Base-by-base conservation (phyloP, 441 rosid species). In the Omphalea diandra region DNA sequence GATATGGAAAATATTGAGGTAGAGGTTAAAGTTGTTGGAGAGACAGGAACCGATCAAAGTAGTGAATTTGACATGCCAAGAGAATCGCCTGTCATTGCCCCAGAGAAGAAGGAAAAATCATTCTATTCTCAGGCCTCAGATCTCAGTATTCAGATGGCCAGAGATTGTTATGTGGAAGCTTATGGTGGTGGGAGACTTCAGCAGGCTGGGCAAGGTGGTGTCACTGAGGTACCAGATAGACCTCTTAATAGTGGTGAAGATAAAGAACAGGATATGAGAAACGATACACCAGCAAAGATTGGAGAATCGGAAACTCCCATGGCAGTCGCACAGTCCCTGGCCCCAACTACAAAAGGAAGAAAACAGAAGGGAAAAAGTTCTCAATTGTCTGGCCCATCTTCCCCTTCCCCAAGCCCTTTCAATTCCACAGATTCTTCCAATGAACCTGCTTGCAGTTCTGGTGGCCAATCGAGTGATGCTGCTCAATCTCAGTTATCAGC, bases 91-190 rank as follows among this genome's bases (percentile, higher is more conserved):
- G 67, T 73, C 53, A 71, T 38, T 70, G 69, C 68, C 73, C 57
- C 83, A 33, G 90, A 82, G 69, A 90, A 80, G 54, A 83, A 74
- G 55, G 92, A 84, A 71, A 88, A 80, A 58, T 54, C 75, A 61
- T 90, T 92, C 73, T 76, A 80, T 80, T 88, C 94, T 59, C 96
- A 95, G 83, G 84, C 85, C 67, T 88, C 91, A n/a, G 90, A 87
- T 78, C 91, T 88, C 71, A 76, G 88, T 71, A 70, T 76, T 76
- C 77, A 82, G 69, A 75, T 92, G 85, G 82, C 79, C 12, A 81
- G 86, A 80, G 94, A 87, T 60, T 71, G 82, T 63, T 71, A 73
- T 81, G 82, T 74, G 33, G 95, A 81, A 77, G 72, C 73, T 65
- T 80, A 65, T 71, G 63, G 49, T 71, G 76, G 71, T 41, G 96